Percentiles rank a stretch among this genome's conserved stretches.
phyloP scores from a whole-genome alignment of 2,329 filamentous ascomycete species.

The Mycosphaerelloides madeirae region DNA sequence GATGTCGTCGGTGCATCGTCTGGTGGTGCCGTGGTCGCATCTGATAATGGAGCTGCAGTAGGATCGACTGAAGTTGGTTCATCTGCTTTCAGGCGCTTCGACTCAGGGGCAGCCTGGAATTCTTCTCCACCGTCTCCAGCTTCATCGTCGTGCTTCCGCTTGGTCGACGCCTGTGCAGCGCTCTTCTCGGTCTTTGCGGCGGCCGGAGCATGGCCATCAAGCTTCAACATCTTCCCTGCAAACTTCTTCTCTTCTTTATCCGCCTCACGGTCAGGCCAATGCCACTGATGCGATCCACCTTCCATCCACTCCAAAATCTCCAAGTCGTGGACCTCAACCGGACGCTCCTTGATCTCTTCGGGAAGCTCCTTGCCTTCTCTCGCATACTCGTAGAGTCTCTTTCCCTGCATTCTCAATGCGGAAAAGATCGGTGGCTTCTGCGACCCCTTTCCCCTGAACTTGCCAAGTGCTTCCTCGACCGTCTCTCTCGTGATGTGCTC shows the following conservation, averaged over 20 bases:
- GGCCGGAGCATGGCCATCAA: constrained; percentile 33
- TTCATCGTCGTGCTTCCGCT: constrained; percentile 30
- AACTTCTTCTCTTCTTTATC: constrained; percentile 68
- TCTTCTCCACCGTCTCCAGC: constrained; percentile 10
- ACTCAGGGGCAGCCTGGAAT: too few relatives aligned
- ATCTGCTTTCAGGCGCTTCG: constrained; percentile 38
- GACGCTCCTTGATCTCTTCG: constrained; percentile 72
- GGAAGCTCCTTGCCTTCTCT: constrained; percentile 83
- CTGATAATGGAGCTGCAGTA: background rate
- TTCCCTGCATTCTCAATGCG: constrained; percentile 87
- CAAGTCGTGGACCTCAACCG: constrained; percentile 71
- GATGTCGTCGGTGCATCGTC: background rate
- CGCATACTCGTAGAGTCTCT: constrained; percentile 93
- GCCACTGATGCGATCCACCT: constrained; percentile 71
- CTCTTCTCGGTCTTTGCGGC: constrained; percentile 4
- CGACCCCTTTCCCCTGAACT: constrained; percentile 76
- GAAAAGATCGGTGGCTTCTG: constrained; percentile 92
- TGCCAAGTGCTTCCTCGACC: constrained; percentile 69
- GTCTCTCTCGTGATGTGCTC: constrained; percentile 73
- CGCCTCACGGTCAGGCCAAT: constrained; percentile 76
- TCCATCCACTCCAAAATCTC: constrained; percentile 81
- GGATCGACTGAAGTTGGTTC: background rate
- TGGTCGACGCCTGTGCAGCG: constrained; percentile 21
- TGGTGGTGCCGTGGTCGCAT: background rate
- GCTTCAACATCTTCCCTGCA: constrained; percentile 60